A percentile compares a stretch with the other conserved stretches of the same genome.
Conservation (phyloP, 2,329 filamentous ascomycete species). For the Arthrobotrys megalospora region DNA sequence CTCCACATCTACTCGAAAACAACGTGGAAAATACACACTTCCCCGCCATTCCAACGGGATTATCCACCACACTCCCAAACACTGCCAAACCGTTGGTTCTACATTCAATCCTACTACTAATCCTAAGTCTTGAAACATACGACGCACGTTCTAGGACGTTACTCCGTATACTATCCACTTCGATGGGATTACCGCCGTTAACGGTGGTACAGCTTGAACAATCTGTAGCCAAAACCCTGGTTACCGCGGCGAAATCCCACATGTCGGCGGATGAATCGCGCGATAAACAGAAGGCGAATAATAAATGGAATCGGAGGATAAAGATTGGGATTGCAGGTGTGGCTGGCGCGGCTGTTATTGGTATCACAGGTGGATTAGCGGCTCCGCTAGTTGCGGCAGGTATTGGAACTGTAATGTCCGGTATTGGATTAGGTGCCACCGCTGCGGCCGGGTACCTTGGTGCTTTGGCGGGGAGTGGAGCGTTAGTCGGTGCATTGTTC, state of each 20-base stretch:
- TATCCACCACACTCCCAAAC: conserved; percentile 73
- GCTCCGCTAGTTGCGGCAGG: conserved; percentile 83
- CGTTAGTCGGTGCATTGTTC: conserved; percentile 87
- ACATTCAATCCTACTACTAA: conserved; percentile 79
- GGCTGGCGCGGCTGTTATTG: conserved; percentile 88
- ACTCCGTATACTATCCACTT: conserved; percentile 79
- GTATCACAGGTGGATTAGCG: conserved; percentile 83
- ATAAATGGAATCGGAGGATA: conserved; percentile 77
- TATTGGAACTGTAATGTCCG: conserved; percentile 83
- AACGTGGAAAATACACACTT: conserved; percentile 72
- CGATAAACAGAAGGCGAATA: conserved; percentile 79
- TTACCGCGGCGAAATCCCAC: conserved; percentile 78
- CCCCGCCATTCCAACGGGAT: conserved; percentile 74
- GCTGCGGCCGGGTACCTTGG: conserved; percentile 85
- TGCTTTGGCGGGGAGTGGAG: conserved; percentile 81
- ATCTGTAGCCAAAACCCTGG: conserved; percentile 80
- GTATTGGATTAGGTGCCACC: conserved; percentile 80
- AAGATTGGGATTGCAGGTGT: conserved; percentile 90
- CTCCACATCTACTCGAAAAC: conserved; percentile 63
- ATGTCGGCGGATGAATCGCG: conserved; percentile 84
- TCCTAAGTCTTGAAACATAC: conserved; percentile 84
- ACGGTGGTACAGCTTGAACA: conserved; percentile 80
- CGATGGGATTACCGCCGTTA: conserved; percentile 77
- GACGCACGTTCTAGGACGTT: conserved; percentile 80
- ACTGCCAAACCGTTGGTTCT: conserved; percentile 78